Evolutionary conservation across 2,329 filamentous ascomycete genomes (phyloP).

Genomic region (Alternaria consortialis): DNA sequence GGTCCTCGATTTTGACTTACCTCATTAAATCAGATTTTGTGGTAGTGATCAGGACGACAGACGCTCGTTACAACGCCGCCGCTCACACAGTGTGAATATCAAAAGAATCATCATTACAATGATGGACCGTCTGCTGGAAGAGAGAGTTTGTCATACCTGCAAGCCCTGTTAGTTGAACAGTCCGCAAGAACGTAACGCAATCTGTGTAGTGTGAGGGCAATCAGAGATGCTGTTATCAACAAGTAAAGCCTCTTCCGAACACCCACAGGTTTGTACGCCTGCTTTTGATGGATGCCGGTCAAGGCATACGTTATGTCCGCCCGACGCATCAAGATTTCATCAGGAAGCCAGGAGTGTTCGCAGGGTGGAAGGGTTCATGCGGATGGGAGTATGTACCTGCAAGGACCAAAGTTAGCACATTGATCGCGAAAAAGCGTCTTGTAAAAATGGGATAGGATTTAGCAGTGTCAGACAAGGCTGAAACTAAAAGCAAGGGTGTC

Average conservation of each 20-base stretch:
- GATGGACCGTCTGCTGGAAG: slow-evolving; percentile 54
- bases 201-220: slow-evolving; percentile 35
- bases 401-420: slow-evolving; percentile 37
- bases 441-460: slow-evolving; percentile 19
- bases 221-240: slow-evolving; percentile 77
- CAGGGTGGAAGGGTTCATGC: slow-evolving; percentile 21
- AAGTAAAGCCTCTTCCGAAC: slow-evolving; percentile 64
- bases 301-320: slow-evolving; percentile 70
- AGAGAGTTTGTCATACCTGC: slow-evolving; percentile 43
- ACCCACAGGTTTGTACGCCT: slow-evolving; percentile 72
- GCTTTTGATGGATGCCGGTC: slow-evolving; percentile 61
- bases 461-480: slow-evolving; percentile 71
- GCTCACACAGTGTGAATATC: slow-evolving; percentile 78
- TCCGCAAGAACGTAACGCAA: slow-evolving; percentile 7
- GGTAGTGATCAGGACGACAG: slow-evolving; percentile 66
- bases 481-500: slow-evolving; percentile 70
- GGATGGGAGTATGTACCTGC: slow-evolving; percentile 43
- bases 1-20: slow-evolving; percentile 44
- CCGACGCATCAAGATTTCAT: slow-evolving; percentile 74
- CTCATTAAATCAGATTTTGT: slow-evolving; percentile 78
- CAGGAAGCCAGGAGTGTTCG: slow-evolving; percentile 52
- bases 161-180: slow-evolving; percentile 30
- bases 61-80: slow-evolving; percentile 59
- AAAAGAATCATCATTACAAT: slow-evolving; percentile 67
- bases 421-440: slow-evolving; percentile 19